A percentile compares a stretch with the other conserved stretches of the same genome.
phyloP scores from a whole-genome alignment of 2,329 filamentous ascomycete species.

The Penicillium palitans region DNA sequence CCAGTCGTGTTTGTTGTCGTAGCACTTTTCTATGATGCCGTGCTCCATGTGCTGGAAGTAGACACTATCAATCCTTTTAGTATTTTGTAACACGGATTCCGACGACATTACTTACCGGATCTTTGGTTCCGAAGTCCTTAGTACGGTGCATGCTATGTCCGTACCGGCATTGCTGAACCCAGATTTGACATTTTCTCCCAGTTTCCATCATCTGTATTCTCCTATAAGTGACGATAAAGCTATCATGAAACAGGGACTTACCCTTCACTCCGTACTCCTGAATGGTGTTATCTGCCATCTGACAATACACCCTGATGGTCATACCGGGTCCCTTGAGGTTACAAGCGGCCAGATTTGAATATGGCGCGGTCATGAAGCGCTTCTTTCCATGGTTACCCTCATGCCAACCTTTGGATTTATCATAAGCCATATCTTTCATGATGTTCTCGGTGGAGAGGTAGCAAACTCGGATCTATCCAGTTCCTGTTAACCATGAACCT shows the following conservation, averaged over 20 bases:
- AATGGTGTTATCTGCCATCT: not conserved
- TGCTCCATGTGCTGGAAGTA: no score
- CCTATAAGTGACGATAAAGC: not conserved
- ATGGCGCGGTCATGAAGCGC: not conserved
- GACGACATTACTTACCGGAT: not conserved
- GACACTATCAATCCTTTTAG: no score
- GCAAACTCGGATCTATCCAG: not conserved
- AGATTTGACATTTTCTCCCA: conserved; percentile 12
- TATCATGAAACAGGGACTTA: not conserved
- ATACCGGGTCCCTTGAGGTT: not conserved
- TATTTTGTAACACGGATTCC: no score
- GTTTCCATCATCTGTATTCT: not conserved
- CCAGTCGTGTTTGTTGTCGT: no score
- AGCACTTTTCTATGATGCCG: no score
- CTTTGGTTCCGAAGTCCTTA: not conserved
- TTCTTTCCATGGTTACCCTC: not conserved
- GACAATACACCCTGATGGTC: not conserved
- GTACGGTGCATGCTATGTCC: conserved; percentile 9
- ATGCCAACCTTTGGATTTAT: not conserved
- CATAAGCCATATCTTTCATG: not conserved
- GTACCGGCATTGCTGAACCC: conserved; percentile 12
- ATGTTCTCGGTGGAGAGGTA: not conserved
- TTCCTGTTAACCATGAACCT: not conserved
- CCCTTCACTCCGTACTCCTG: not conserved
- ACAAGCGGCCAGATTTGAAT: not conserved